phyloP scores from a whole-genome alignment of 805 yeast genomes.

The Lachancea cidri region DNA sequence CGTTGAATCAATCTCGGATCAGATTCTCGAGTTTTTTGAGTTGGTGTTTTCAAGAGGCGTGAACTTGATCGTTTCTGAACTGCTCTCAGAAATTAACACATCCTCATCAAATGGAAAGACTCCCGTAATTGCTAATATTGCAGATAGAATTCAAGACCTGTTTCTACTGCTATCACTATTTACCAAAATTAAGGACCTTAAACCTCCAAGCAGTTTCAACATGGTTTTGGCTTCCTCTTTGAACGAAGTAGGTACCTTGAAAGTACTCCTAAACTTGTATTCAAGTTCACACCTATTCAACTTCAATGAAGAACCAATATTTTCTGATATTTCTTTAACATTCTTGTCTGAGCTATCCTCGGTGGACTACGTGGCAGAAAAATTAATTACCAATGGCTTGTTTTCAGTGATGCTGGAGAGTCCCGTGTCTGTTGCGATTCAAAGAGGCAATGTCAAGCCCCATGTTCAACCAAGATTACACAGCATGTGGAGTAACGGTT shows the following conservation, averaged over 20 bases:
- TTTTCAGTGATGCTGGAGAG: constrained; percentile 67
- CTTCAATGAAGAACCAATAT: constrained; percentile 56
- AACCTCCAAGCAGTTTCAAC: constrained; percentile 44
- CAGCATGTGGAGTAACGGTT: constrained; percentile 80
- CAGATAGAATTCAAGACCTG: constrained; percentile 59
- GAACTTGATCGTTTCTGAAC: constrained; percentile 49
- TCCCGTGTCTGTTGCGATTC: constrained; percentile 61
- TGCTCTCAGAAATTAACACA: constrained; percentile 48
- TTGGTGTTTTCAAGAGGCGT: constrained; percentile 62
- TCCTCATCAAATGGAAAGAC: constrained; percentile 35
- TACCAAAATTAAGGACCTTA: constrained; percentile 48
- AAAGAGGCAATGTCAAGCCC: constrained; percentile 57
- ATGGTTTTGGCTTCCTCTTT: constrained; percentile 47
- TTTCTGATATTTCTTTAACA: constrained; percentile 67
- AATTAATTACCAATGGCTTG: constrained; percentile 57
- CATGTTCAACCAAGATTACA: constrained; percentile 53
- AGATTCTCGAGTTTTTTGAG: constrained; percentile 54
- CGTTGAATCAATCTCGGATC: constrained; percentile 44
- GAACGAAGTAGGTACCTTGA: constrained; percentile 54
- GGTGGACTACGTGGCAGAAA: constrained; percentile 59
- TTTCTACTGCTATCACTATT: constrained; percentile 58
- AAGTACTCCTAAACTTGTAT: constrained; percentile 58
- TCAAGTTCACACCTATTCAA: constrained; percentile 60
- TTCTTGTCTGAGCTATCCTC: constrained; percentile 65
- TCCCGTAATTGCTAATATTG: constrained; percentile 33